Evolutionary conservation across 2,329 filamentous ascomycete genomes (phyloP).

Genomic region (Fusarium longipes): DNA sequence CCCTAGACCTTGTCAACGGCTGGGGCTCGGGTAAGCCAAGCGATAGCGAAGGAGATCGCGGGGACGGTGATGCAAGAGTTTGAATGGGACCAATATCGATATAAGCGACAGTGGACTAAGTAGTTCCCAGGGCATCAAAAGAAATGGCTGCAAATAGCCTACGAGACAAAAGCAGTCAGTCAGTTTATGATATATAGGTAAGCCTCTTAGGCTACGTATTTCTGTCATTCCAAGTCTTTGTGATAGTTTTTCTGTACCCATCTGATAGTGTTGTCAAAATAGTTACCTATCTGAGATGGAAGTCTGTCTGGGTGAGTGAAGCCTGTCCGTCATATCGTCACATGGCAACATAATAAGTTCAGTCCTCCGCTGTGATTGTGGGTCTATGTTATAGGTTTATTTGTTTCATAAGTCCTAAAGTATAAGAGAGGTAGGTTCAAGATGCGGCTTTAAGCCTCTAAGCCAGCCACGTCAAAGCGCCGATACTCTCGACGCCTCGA

Average conservation of each 20-base stretch:
- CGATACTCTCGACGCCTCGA: background rate
- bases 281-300: background rate
- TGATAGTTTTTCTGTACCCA: no score
- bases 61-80: conserved; percentile 7
- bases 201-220: no score
- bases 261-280: no score
- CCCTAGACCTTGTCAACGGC: conserved; percentile 10
- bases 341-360: background rate
- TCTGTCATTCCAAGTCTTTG: no score
- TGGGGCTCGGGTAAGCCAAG: conserved; percentile 5
- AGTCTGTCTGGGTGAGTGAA: background rate
- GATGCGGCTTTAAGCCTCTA: background rate
- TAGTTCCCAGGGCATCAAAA: no score
- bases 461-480: background rate
- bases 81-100: background rate
- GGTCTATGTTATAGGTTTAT: background rate
- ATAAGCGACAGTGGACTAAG: background rate
- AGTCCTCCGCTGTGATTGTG: background rate
- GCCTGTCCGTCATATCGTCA: background rate
- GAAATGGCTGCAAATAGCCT: no score
- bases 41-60: background rate
- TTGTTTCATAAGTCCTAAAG: background rate
- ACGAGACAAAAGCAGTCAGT: no score
- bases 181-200: no score
- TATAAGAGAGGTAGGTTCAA: background rate